Base-by-base conservation (phyloP, 176 grass and related monocot species). In the Neostapfia colusana region DNA sequence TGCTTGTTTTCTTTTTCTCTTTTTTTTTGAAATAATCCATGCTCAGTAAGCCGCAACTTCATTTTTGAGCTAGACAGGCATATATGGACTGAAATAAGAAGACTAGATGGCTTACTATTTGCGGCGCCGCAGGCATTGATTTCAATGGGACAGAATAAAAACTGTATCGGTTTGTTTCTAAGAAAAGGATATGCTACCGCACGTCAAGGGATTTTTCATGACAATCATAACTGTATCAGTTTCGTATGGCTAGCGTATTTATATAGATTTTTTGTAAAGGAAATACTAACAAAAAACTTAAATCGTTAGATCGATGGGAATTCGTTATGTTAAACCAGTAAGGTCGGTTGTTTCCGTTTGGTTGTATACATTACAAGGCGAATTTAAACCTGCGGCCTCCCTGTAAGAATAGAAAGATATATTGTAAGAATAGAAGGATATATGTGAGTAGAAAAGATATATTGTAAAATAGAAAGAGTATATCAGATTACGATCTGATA, bases 161-260 rank as follows among this genome's bases (percentile, higher is more conserved):
- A 58, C 23, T 69, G 6, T 25, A 69, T 65, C 9, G 38, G 36
- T 40, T 38, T 64, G 4, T 40, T 65, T 39, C 9, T 65, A 21
- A 65, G 36, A 65, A 65, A 65, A 65, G 7, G 63, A 65, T 65
- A 65, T n/a, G 3, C 63, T 60, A 65, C 63, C 20, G 12, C 8
- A 65, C 61, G 16, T 64, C 61, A 17, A 37, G 61, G 34, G 17
- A 64, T 38, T 37, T 37, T 18, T 7, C 34, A 8, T 64, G 61
- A 37, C 16, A 65, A 11, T n/a, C 36, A 65, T 12, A 8, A 12
- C 11, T 60, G 25, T 25, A 23, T 55, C n/a, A 23, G 2, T 58
- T 25, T 12, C 55, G 26, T 58, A 55, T 25, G n/a, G 26, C 26
- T 58, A 13, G 55, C 2, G 7, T 20, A 54, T 54, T 54, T 9